These are phyloP conservation scores for Petunia axillaris DNA, from an alignment of 257 asterid species.

Conservation along the genomic window DNA sequence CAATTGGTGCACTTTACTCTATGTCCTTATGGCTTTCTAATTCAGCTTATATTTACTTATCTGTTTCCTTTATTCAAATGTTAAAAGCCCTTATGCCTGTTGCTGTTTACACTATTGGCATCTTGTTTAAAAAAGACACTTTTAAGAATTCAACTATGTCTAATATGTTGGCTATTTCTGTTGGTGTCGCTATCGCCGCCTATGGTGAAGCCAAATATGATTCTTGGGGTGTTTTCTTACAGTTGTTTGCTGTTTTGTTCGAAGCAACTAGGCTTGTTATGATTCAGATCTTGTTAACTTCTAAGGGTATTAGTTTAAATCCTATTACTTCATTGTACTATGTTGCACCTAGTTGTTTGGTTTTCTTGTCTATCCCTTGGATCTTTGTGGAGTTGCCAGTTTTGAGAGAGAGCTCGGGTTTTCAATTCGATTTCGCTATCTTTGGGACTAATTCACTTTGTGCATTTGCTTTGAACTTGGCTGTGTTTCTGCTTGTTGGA, in stretches of 20 bases:
- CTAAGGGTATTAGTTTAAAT: slow-evolving; percentile 26
- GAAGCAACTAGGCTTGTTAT: slow-evolving; percentile 28
- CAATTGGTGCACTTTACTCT: slow-evolving; percentile 27
- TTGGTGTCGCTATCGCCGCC: slow-evolving; percentile 29
- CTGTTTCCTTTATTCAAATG: slow-evolving; percentile 30
- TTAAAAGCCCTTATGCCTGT: slow-evolving; percentile 33
- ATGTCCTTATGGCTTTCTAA: slow-evolving; percentile 28
- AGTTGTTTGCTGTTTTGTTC: slow-evolving; percentile 21
- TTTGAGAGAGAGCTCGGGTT: slow-evolving; percentile 26
- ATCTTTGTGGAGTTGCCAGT: slow-evolving; percentile 32
- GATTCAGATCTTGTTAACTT: slow-evolving; percentile 30
- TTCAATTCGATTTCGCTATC: slow-evolving; percentile 29
- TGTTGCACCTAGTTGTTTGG: slow-evolving; percentile 25
- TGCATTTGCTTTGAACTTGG: slow-evolving; percentile 37
- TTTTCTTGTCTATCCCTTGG: slow-evolving; percentile 30
- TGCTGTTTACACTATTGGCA: slow-evolving; percentile 29
- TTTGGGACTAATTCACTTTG: slow-evolving; percentile 37
- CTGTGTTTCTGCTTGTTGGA: slow-evolving; percentile 37
- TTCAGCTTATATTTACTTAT: slow-evolving; percentile 28
- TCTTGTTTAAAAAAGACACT: slow-evolving; percentile 25
- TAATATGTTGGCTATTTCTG: slow-evolving; percentile 24
- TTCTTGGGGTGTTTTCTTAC: slow-evolving; percentile 30
- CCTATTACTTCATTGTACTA: slow-evolving; percentile 29
- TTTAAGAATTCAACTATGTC: slow-evolving; percentile 20
- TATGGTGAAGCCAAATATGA: slow-evolving; percentile 32